A percentile compares a stretch with the other conserved stretches of the same genome.
Evolutionary conservation across 2,329 filamentous ascomycete genomes (phyloP).

Genomic region (Penicillium sp.): DNA sequence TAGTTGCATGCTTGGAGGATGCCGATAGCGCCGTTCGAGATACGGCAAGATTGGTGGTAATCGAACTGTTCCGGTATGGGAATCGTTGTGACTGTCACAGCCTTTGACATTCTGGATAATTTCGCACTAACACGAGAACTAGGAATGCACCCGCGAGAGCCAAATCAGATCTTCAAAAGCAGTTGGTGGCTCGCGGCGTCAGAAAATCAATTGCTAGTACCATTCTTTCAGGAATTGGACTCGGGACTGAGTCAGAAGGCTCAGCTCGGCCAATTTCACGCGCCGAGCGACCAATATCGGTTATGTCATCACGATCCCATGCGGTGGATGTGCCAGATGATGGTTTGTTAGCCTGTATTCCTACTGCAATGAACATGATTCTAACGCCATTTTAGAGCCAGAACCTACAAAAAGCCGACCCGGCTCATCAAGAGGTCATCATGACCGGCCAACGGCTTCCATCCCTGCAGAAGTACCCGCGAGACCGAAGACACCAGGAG

Average conservation of each 20-base stretch:
- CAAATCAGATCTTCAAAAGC: slow-evolving; percentile 81
- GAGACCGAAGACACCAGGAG: slow-evolving; percentile 22
- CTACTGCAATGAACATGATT: not conserved
- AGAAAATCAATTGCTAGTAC: slow-evolving; percentile 77
- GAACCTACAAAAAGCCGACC: slow-evolving; percentile 19
- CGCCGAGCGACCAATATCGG: slow-evolving; percentile 29
- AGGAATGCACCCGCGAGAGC: slow-evolving; percentile 73
- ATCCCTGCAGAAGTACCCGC: slow-evolving; percentile 29
- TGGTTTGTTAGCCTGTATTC: slow-evolving; percentile 11
- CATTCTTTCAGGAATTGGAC: slow-evolving; percentile 68
- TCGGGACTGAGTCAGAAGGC: slow-evolving; percentile 34
- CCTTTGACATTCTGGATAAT: not conserved
- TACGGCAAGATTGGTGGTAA: slow-evolving; percentile 71
- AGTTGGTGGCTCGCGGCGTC: slow-evolving; percentile 77
- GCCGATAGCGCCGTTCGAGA: slow-evolving; percentile 83
- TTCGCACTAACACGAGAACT: slow-evolving; percentile 7
- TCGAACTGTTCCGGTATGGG: slow-evolving; percentile 73
- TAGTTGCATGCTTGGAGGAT: slow-evolving; percentile 85
- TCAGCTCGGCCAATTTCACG: slow-evolving; percentile 25
- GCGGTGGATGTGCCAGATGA: slow-evolving; percentile 19
- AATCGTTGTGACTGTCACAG: not conserved
- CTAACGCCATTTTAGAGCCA: slow-evolving; percentile 12
- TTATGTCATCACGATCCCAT: slow-evolving; percentile 28
- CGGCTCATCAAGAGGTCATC: slow-evolving; percentile 18
- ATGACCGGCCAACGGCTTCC: slow-evolving; percentile 15